Percentiles rank a stretch among this genome's conserved stretches.
These are phyloP conservation scores for Aspergillus haitiensis DNA, from an alignment of 495 filamentous ascomycete species.

Conservation along the genomic window DNA sequence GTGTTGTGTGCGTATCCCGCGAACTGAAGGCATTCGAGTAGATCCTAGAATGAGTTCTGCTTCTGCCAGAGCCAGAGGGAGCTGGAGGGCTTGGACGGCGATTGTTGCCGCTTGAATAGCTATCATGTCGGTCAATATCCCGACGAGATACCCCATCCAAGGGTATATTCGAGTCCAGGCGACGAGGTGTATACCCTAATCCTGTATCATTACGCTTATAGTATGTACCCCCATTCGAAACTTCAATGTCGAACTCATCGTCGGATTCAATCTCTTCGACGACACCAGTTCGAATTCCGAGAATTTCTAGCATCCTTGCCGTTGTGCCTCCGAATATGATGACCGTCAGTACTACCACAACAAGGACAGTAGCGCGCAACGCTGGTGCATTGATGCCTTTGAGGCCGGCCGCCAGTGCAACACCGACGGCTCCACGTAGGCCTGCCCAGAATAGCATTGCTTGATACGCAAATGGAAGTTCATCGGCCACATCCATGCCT, in stretches of 20 bases:
- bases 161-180: constrained; percentile 54
- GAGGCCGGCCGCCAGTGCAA: constrained; percentile 90
- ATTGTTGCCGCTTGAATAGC: constrained; percentile 58
- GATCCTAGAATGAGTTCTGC: constrained; percentile 44
- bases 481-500: constrained; percentile 79
- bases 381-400: constrained; percentile 71
- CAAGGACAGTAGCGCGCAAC: constrained; percentile 86
- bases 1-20: constrained; percentile 38
- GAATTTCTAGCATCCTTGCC: constrained; percentile 96
- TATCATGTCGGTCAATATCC: constrained; percentile 34
- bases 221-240: constrained; percentile 70
- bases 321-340: constrained; percentile 99
- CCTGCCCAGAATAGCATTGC: constrained; percentile 99
- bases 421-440: constrained; percentile 91
- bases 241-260: constrained; percentile 97
- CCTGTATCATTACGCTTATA: constrained; percentile 71
- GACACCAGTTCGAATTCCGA: constrained; percentile 90
- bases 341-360: constrained; percentile 95
- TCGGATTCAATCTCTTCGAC: constrained; percentile 96
- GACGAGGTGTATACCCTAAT: constrained; percentile 73
- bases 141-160: constrained; percentile 49
- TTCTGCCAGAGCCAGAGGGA: constrained; percentile 46
- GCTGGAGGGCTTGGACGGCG: constrained; percentile 50
- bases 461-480: constrained; percentile 89
- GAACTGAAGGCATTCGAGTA: constrained; percentile 62